Conservation (phyloP, 2,329 filamentous ascomycete genomes). For the Phialocephala subalpina region DNA sequence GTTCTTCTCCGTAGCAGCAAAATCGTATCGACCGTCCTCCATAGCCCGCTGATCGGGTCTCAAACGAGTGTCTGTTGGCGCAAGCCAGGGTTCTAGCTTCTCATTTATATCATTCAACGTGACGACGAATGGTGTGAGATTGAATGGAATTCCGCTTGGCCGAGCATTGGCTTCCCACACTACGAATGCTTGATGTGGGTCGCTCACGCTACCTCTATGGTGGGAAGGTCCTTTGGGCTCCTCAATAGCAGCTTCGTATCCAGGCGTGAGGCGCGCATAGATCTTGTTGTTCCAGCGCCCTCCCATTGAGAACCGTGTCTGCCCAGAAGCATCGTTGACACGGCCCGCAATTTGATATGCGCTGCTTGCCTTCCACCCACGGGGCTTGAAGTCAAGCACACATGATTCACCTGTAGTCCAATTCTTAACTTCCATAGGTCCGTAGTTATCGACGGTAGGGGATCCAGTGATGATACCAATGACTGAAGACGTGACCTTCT, state of each 20-base stretch:
- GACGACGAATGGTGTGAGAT: conserved; percentile 93
- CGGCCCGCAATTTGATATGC: conserved; percentile 90
- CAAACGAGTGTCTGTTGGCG: conserved; percentile 92
- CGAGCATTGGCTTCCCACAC: conserved; percentile 91
- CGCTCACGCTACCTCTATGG: conserved; percentile 61
- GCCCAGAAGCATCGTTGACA: conserved; percentile 80
- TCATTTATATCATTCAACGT: conserved; percentile 93
- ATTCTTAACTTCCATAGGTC: conserved; percentile 96
- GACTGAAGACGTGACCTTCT: conserved; percentile 98
- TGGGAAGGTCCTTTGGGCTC: conserved; percentile 55
- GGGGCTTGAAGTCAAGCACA: conserved; percentile 88
- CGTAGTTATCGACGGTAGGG: conserved; percentile 97
- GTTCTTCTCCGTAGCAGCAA: conserved; percentile 93
- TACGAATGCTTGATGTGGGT: conserved; percentile 80
- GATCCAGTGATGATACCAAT: conserved; percentile 98
- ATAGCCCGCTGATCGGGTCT: conserved; percentile 95
- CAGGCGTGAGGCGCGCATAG: conserved; percentile 91
- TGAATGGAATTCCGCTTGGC: conserved; percentile 90
- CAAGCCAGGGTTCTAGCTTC: conserved; percentile 76
- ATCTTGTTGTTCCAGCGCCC: conserved; percentile 98
- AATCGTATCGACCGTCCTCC: conserved; percentile 97
- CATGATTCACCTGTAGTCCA: conserved; percentile 95
- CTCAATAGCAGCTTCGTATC: conserved; percentile 79
- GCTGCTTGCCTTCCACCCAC: conserved; percentile 94
- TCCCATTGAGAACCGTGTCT: conserved; percentile 86